Conservation (phyloP, 805 yeast genomes). For the Metschnikowia aberdeeniae region DNA sequence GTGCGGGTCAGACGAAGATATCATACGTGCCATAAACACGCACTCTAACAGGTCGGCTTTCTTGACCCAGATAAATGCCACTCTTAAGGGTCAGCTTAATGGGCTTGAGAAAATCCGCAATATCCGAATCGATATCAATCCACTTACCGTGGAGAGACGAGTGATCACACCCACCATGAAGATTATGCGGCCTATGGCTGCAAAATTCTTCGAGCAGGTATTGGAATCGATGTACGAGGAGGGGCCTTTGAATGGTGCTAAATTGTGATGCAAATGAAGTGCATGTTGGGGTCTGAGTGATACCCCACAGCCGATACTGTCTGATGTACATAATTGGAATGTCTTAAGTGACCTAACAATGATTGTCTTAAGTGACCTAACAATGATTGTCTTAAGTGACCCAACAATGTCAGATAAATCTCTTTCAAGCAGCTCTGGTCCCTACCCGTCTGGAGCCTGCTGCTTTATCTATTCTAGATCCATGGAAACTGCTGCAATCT, state of each 20-base stretch:
- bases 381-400: too few relatives aligned
- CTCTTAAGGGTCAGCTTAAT: constrained; percentile 36
- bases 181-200: constrained; percentile 38
- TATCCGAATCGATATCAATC: constrained; percentile 48
- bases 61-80: constrained; percentile 32
- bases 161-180: constrained; percentile 64
- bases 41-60: constrained; percentile 25
- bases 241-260: constrained; percentile 7
- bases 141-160: constrained; percentile 54
- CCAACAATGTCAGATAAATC: too few relatives aligned
- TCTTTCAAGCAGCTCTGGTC: too few relatives aligned
- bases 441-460: too few relatives aligned
- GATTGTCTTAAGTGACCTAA: too few relatives aligned
- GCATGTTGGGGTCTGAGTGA: too few relatives aligned
- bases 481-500: not conserved
- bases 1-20: constrained; percentile 10
- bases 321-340: too few relatives aligned
- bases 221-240: constrained; percentile 14
- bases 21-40: constrained; percentile 25
- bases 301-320: too few relatives aligned
- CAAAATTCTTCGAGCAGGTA: constrained; percentile 18
- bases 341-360: too few relatives aligned
- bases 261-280: not conserved
- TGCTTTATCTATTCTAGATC: too few relatives aligned
- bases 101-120: constrained; percentile 64